phyloP scores from a whole-genome alignment of 1,139 yeast species.

The Suhomyces bolitotheri region DNA sequence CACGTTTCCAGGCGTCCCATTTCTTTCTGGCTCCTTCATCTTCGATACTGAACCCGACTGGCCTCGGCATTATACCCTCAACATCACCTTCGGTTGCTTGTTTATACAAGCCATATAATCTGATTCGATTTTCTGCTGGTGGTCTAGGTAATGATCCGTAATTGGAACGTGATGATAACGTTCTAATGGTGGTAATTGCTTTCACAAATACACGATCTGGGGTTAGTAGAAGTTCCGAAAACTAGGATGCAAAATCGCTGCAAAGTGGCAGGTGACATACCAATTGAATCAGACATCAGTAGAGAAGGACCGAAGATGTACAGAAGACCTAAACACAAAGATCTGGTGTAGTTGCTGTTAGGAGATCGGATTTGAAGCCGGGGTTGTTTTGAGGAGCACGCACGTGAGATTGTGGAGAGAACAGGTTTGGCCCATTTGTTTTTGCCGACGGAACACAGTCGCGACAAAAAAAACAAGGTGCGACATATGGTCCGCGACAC shows the following conservation, averaged over 20 bases:
- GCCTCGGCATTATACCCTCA: constrained; percentile 64
- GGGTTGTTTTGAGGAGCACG: not conserved
- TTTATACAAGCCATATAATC: constrained; percentile 77
- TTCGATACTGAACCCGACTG: constrained; percentile 58
- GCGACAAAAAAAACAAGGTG: not conserved
- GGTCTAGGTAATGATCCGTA: constrained; percentile 78
- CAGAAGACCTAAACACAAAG: too few species aligned
- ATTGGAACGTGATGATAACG: constrained; percentile 67
- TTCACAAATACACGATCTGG: constrained; percentile 75
- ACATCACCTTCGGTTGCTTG: constrained; percentile 90
- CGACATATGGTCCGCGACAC: not conserved
- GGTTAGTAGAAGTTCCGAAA: constrained; percentile 6
- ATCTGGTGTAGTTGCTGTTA: too few species aligned
- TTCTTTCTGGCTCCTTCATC: constrained; percentile 70
- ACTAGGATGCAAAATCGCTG: not conserved
- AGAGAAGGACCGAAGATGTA: not conserved
- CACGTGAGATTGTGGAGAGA: constrained; percentile 6
- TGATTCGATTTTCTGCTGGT: constrained; percentile 69
- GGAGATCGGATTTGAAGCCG: too few species aligned
- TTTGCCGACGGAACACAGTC: too few species aligned
- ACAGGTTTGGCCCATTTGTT: too few species aligned
- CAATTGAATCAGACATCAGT: constrained; percentile 49
- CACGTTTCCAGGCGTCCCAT: constrained; percentile 86
- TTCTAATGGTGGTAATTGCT: constrained; percentile 77
- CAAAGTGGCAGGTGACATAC: constrained; percentile 24